phyloP scores from a whole-genome alignment of 2,329 filamentous ascomycete genomes.

The Rasamsonia emersonii region DNA sequence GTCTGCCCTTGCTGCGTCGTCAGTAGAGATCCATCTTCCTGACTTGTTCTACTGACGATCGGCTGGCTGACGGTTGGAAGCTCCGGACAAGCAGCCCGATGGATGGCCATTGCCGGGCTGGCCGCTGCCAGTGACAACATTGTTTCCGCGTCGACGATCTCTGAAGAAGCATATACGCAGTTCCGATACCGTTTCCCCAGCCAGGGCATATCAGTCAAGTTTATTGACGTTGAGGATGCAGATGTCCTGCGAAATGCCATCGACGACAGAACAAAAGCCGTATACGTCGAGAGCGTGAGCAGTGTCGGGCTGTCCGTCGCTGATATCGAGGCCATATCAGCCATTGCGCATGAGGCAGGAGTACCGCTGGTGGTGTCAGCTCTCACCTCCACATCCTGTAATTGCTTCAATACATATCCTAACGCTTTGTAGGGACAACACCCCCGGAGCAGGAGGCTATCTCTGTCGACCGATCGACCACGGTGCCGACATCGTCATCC shows the following conservation, averaged over 20 bases:
- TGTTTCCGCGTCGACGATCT: constrained; percentile 73
- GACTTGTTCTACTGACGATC: too few relatives aligned
- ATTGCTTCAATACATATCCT: neutral
- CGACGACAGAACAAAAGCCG: constrained; percentile 79
- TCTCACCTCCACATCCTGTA: neutral
- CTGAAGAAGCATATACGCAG: constrained; percentile 91
- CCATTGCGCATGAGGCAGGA: constrained; percentile 63
- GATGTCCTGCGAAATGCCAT: constrained; percentile 69
- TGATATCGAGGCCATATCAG: constrained; percentile 72
- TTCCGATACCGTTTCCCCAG: constrained; percentile 77
- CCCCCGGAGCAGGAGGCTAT: constrained; percentile 81
- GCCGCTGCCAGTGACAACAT: constrained; percentile 82
- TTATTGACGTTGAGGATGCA: constrained; percentile 65
- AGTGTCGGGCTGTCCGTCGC: constrained; percentile 85
- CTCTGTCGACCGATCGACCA: constrained; percentile 75
- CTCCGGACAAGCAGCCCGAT: constrained; percentile 77
- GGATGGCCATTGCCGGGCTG: constrained; percentile 71
- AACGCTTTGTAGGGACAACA: constrained; percentile 54
- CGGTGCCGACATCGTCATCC: constrained; percentile 81
- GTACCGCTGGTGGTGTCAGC: constrained; percentile 51
- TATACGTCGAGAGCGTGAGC: constrained; percentile 81
- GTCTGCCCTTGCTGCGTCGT: constrained; percentile 69
- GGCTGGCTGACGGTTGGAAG: neutral
- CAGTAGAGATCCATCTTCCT: neutral
- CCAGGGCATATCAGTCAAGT: constrained; percentile 73